Evolutionary conservation across 2,329 filamentous ascomycete genomes (phyloP), one percentile per base, ranked within the genome.

Genomic region (Colletotrichum graminicola): DNA sequence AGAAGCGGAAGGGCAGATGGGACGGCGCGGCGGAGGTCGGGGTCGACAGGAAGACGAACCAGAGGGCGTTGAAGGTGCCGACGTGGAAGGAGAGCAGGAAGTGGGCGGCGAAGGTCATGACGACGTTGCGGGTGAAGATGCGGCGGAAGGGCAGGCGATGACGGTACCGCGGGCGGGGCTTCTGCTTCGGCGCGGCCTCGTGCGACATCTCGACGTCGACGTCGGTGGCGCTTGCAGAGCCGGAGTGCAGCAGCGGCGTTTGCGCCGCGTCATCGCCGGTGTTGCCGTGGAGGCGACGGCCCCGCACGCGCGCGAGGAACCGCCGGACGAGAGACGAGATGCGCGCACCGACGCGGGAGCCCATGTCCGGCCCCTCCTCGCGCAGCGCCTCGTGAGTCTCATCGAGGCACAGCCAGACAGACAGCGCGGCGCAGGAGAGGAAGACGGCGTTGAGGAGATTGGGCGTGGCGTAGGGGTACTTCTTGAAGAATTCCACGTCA

Each of bases 11-110:
- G 0, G 90, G 86, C 68, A 87, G 80, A 73, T 79, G 74, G 1
- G 73, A 72, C n/a, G 79, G 75, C 1, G 78, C 73, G 1, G 75
- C 72, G 0, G 76, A 71, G 1, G 78, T 75, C 0, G 92, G 91
- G 0, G 92, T 92, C 1, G 93, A 93, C 56, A 95, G 85, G 79
- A 95, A 94, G 62, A 94, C 86, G 72, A 93, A 93, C 84, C 91
- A 93, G 55, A 95, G 87, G 2, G 91, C 88, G 77, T 93, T 92
- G 83, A 94, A 95, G 36, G 92, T 91, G 71, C 91, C 92, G 76
- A 94, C 85, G 80, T 94, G 93, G 74, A 94, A 88, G 23, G 90
- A 88, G 59, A 94, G 86, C 70, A 94, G 86, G 75, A 91, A 91
- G 74, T 93, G 91, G 11, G 88, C 87, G n/a, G 91, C 74, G 3